Conservation (phyloP, 1,284 basidiomycete species). For the Microbotryomycetes sp. region DNA sequence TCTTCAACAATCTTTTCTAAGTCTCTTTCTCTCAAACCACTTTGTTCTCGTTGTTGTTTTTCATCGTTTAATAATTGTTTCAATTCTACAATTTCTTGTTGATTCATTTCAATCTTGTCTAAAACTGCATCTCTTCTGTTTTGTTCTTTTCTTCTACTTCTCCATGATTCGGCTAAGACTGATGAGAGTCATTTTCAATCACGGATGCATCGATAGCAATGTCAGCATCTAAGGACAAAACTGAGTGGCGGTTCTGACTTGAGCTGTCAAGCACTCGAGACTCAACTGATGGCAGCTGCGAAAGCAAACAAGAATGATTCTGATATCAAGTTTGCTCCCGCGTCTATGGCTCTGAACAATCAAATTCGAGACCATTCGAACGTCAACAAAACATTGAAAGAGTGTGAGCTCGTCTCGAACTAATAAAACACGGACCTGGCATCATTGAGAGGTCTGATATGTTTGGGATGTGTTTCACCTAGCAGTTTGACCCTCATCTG, state of each 20-base stretch:
- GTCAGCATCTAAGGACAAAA: constrained; percentile 13
- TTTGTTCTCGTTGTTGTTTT: constrained; percentile 1
- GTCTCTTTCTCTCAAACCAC: constrained; percentile 6
- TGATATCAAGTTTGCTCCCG: constrained; percentile 30
- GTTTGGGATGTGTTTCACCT: constrained; percentile 24
- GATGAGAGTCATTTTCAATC: not conserved
- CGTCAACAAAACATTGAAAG: not conserved
- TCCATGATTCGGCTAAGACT: constrained; percentile 30
- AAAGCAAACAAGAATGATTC: constrained; percentile 20
- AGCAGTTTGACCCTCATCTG: constrained; percentile 24
- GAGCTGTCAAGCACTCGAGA: not conserved
- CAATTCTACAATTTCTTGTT: constrained; percentile 11
- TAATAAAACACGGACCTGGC: not conserved
- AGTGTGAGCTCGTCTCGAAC: not conserved
- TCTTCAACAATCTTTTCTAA: constrained; percentile 27
- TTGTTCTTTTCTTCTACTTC: constrained; percentile 12
- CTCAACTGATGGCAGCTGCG: constrained; percentile 10
- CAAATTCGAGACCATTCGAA: not conserved
- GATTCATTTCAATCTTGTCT: constrained; percentile 19
- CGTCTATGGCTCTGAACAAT: constrained; percentile 25
- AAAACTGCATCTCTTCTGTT: constrained; percentile 22
- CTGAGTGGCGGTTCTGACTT: not conserved
- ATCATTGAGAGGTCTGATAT: constrained; percentile 31
- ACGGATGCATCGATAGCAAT: constrained; percentile 7
- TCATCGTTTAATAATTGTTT: constrained; percentile 3